Base-by-base conservation (phyloP, 371 early-diverging fungal species). In the Capillidium heterosporum region DNA sequence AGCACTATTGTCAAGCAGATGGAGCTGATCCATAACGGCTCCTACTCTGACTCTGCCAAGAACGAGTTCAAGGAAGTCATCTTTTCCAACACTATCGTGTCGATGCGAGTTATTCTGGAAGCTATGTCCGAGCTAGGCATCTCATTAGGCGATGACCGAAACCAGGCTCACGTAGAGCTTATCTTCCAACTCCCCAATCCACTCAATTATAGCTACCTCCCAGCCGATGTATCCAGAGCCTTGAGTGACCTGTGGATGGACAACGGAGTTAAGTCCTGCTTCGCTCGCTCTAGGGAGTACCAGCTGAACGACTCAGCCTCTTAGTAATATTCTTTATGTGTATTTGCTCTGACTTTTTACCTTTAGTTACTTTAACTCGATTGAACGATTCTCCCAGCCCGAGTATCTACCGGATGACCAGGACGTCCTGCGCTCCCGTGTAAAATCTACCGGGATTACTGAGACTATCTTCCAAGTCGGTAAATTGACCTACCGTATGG, bases 1-100 rank as follows among this genome's bases (percentile, higher is more conserved):
- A 84, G 86, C 26, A 95, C 96, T 13, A 89, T 95, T 59, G 67
- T 95, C 51, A 95, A 95, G 67, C 95, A 95, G 67, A 94, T 95
- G 92, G 87, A 89, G 65, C 71, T 94, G 43, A 95, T 95, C 59
- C 95, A 94, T 65, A 89, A 85, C 60, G 82, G 79, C 59, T 90
- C 94, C 8, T 95, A 91, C 73, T 76, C 85, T 54, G 65, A 67
- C 28, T 84, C 86, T 35, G 96, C 93, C 63, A 79, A 86, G 43
- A 81, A 84, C 56, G 79, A 86, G 32, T 93, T 85, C 76, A 90
- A 82, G 64, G 91, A 90, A 65, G 87, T 91, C 59, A 90, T 95
- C 59, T 93, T 85, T 63, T 84, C 86, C 32, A 95, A 95, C 71
- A 85, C 85, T n/a, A 79, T 91, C 32, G 90, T 94, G 68, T 90